Evolutionary conservation across 208 protist genomes (phyloP).

Genomic region (Trypanosoma theileri): DNA sequence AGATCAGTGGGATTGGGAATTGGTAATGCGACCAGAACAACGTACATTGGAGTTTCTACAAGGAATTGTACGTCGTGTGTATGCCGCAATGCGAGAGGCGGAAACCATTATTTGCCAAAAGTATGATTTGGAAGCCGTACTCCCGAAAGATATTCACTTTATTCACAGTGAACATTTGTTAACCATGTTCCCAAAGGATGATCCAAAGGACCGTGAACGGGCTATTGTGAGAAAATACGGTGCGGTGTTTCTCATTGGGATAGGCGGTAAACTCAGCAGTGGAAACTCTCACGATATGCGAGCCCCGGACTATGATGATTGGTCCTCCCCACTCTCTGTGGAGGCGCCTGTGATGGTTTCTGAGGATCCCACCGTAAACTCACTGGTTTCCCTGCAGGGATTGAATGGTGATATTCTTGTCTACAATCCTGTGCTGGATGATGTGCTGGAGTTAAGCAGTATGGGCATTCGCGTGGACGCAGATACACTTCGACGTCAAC

Average conservation of each 20-base stretch:
- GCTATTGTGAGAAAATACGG: slow-evolving; percentile 70
- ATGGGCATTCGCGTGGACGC: slow-evolving; percentile 93
- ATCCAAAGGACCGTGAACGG: slow-evolving; percentile 83
- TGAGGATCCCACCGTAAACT: slow-evolving; percentile 43
- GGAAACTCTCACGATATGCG: slow-evolving; percentile 82
- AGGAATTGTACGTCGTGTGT: slow-evolving; percentile 67
- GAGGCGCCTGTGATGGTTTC: slow-evolving; percentile 37
- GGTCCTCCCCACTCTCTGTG: slow-evolving; percentile 72
- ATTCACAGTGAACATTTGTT: slow-evolving; percentile 84
- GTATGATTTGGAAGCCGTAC: slow-evolving; percentile 48
- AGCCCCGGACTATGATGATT: slow-evolving; percentile 93
- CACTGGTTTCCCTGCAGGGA: slow-evolving; percentile 55
- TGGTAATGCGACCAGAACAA: slow-evolving; percentile 60
- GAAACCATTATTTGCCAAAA: slow-evolving; percentile 58
- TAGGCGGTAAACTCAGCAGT: slow-evolving; percentile 79
- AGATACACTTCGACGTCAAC: slow-evolving; percentile 73
- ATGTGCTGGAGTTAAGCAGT: slow-evolving; percentile 85
- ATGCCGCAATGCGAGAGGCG: slow-evolving; percentile 61
- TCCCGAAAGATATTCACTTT: slow-evolving; percentile 87
- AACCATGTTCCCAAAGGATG: slow-evolving; percentile 70
- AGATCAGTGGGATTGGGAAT: slow-evolving; percentile 94
- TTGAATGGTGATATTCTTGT: slow-evolving; percentile 92
- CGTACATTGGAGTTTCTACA: slow-evolving; percentile 73
- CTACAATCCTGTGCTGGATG: slow-evolving; percentile 81
- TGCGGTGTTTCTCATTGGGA: slow-evolving; percentile 90